Percentiles rank a stretch among this genome's conserved stretches.
phyloP scores from a whole-genome alignment of 202 grass and related monocot genomes.

The Setaria italica region DNA sequence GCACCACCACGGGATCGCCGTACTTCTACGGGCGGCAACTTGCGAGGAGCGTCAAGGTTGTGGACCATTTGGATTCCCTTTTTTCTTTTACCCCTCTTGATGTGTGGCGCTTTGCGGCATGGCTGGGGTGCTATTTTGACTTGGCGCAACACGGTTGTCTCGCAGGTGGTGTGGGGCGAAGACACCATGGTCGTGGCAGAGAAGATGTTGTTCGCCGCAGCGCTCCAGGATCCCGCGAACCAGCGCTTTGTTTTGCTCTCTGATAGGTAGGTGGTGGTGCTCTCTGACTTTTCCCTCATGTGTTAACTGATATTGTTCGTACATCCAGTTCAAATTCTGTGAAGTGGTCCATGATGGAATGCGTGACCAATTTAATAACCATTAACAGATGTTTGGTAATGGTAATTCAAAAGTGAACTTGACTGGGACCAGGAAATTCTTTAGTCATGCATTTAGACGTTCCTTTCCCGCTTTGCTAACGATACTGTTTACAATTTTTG shows the following conservation, averaged over 20 bases:
- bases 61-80: background rate
- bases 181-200: constrained; percentile 94
- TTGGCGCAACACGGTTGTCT: constrained; percentile 18
- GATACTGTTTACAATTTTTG: background rate
- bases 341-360: constrained; percentile 16
- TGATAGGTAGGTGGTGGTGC: constrained; percentile 64
- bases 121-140: constrained; percentile 31
- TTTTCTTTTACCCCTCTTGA: background rate
- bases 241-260: constrained; percentile 89
- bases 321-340: constrained; percentile 24
- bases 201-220: constrained; percentile 68
- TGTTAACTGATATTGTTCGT: constrained; percentile 16
- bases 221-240: constrained; percentile 84
- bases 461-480: background rate
- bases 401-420: constrained; percentile 24
- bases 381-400: background rate
- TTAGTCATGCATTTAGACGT: constrained; percentile 28
- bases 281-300: background rate
- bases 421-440: background rate
- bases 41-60: constrained; percentile 76
- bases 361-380: constrained; percentile 7
- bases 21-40: constrained; percentile 86
- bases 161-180: constrained; percentile 92
- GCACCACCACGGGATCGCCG: constrained; percentile 72
- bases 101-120: background rate